Evolutionary conservation across 345 rosid species (phyloP), one percentile per base, ranked within the genome.

Genomic region (Melaleuca quinquenervia): DNA sequence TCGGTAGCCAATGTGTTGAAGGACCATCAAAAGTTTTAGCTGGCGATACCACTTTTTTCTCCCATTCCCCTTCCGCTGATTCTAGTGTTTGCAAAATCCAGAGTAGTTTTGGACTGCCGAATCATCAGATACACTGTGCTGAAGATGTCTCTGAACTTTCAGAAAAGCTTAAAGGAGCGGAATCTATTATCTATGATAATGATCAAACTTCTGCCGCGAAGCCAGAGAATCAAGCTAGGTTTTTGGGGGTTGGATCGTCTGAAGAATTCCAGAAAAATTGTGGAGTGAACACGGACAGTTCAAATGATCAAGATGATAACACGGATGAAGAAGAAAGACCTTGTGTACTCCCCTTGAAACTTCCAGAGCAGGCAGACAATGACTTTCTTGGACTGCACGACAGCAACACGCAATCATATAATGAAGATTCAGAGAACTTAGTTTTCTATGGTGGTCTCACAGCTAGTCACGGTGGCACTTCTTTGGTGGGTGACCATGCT

Each of bases 271-370:
- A 62, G 50, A 80, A 76, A 53, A 24, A 18, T 52, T 50, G 52
- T 89, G 83, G 53, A 58, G 62, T 87, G 20, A 11, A 54, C 49
- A 78, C 84, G 26, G 89, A 80, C 85, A 86, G 48, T 85, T 54
- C 88, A 70, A 75, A 86, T 48, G 85, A 48, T 70, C 88, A 64
- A 84, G 82, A 62, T 64, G 85, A 84, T 87, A 84, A 82, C 64
- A 84, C 86, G 50, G 76, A 84, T 82, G 89, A 89, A 84, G 70
- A 87, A 83, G 86, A 87, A 85, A 82, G 62, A 64, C 84, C 86
- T 86, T 7, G 82, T 78, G 74, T 85, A 75, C 80, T 27, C 50
- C 76, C 87, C 75, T 58, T 84, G 58, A 56, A 85, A 82, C 87
- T 58, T 64, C 32, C 60, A 54, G 87, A 49, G 84, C 87, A 41